Evolutionary conservation across 139 green algal species (phyloP).

Genomic region (Coccomyxa sp.): DNA sequence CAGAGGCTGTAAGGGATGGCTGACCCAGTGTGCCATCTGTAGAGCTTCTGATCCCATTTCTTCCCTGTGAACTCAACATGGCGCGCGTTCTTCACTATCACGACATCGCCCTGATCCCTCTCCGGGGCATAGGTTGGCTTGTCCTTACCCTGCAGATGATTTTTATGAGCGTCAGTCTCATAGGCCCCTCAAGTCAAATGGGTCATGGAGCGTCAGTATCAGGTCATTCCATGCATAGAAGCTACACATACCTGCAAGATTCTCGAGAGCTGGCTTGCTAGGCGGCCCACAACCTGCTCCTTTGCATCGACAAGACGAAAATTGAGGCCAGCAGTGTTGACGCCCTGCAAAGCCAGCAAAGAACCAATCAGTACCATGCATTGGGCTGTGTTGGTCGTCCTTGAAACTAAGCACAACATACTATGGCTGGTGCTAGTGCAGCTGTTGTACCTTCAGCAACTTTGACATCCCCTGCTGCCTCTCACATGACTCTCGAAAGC

Average conservation of each 20-base stretch:
- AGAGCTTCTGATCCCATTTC: slow-evolving; percentile 88
- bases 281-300: slow-evolving; percentile 74
- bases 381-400: too few relatives aligned
- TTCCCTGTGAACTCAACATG: slow-evolving; percentile 77
- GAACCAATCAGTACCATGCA: too few relatives aligned
- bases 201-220: not conserved
- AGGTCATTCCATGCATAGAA: not conserved
- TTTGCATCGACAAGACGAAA: slow-evolving; percentile 79
- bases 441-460: too few relatives aligned
- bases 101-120: slow-evolving; percentile 73
- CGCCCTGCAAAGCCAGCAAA: slow-evolving; percentile 24
- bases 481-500: too few relatives aligned
- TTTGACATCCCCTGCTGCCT: too few relatives aligned
- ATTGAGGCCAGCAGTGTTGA: slow-evolving; percentile 57
- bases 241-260: slow-evolving; percentile 36
- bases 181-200: not conserved
- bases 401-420: too few relatives aligned
- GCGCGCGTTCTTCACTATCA: slow-evolving; percentile 81
- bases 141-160: slow-evolving; percentile 76
- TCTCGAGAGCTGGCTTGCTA: slow-evolving; percentile 64
- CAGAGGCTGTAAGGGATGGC: too few relatives aligned
- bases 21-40: slow-evolving; percentile 83
- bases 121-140: slow-evolving; percentile 76
- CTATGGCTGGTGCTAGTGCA: too few relatives aligned
- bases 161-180: not conserved